Conservation (phyloP, 2,329 filamentous ascomycete species). For the Canariomyces notabilis region DNA sequence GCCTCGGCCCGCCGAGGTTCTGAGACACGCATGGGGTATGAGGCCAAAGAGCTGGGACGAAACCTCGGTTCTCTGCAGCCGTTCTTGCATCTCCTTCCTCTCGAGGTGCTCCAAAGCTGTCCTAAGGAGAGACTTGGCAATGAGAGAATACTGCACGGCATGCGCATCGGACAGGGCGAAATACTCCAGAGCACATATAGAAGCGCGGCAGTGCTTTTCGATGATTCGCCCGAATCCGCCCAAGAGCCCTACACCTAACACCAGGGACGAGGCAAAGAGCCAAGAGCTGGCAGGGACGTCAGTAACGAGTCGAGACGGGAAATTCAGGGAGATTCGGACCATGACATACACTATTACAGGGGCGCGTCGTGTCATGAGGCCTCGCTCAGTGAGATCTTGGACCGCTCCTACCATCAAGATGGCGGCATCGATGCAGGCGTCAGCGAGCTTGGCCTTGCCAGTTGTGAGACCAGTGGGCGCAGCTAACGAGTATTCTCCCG, state of each 20-base stretch:
- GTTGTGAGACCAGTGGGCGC: conserved; percentile 28
- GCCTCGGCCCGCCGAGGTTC: background rate
- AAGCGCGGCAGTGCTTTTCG: conserved; percentile 45
- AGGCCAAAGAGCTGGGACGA: conserved; percentile 50
- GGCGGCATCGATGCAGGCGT: conserved; percentile 52
- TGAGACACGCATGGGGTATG: conserved; percentile 32
- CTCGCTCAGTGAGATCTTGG: conserved; percentile 39
- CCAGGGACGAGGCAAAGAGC: conserved; percentile 50
- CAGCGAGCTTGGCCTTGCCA: conserved; percentile 46
- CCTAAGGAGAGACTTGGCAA: conserved; percentile 45
- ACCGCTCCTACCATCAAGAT: conserved; percentile 49
- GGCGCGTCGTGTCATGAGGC: conserved; percentile 39
- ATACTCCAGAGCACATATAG: conserved; percentile 44
- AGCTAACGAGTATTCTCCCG: conserved; percentile 27
- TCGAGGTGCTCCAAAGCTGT: conserved; percentile 45
- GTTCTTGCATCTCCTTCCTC: conserved; percentile 42
- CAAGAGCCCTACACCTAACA: conserved; percentile 46
- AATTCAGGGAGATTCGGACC: too few species aligned
- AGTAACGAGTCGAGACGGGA: background rate
- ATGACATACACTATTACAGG: conserved; percentile 46
- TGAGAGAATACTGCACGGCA: conserved; percentile 48
- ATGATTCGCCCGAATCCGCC: conserved; percentile 49
- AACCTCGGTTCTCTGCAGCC: conserved; percentile 43
- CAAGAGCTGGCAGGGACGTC: conserved; percentile 38
- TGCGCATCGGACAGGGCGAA: conserved; percentile 47